Conservation (phyloP, 2,329 filamentous ascomycete genomes). For the Blumeria hordei region DNA sequence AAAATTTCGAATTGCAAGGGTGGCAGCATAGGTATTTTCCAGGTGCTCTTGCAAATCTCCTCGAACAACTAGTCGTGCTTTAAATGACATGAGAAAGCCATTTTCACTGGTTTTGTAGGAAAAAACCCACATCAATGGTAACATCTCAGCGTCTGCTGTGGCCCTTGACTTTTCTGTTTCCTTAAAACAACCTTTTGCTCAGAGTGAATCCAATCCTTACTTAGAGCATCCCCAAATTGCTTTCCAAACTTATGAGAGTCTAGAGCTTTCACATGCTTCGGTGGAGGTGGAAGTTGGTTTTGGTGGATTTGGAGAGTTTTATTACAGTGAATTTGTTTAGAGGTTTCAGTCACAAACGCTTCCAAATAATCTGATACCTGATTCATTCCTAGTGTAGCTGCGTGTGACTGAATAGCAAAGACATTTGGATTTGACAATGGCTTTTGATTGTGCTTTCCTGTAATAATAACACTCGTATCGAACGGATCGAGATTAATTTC, state of each 20-base stretch:
- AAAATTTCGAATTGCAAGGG: too few species aligned
- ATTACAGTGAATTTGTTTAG: background rate
- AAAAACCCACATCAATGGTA: too few species aligned
- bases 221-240: background rate
- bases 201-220: background rate
- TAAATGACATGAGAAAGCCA: too few species aligned
- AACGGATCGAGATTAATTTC: background rate
- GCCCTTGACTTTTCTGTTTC: too few species aligned
- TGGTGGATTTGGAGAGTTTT: background rate
- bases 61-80: too few species aligned
- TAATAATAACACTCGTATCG: background rate
- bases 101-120: too few species aligned
- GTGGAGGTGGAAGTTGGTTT: background rate
- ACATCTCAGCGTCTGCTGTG: too few species aligned
- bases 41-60: too few species aligned
- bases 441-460: background rate
- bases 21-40: too few species aligned
- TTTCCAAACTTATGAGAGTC: background rate
- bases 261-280: background rate
- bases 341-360: too few species aligned
- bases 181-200: background rate
- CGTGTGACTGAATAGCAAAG: background rate
- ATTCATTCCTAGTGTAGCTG: background rate
- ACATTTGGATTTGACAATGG: background rate
- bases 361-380: background rate